Base-by-base conservation (phyloP, 805 yeast species). In the Nakazawaea siamensis region DNA sequence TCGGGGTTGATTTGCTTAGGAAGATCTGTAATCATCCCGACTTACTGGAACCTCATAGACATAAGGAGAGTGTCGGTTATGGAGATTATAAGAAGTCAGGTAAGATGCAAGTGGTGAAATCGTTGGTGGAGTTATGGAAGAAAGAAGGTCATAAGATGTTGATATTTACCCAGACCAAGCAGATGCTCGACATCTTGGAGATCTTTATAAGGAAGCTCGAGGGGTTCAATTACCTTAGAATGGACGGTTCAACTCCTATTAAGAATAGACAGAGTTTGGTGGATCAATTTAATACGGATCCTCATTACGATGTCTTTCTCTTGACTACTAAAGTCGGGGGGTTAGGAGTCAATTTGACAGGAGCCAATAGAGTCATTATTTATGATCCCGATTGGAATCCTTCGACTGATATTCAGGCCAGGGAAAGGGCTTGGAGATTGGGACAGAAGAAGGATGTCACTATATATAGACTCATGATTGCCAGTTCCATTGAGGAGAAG, bases 351-450 rank as follows among this genome's bases (percentile, higher is more conserved):
- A 90, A 90, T 54, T 55, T 90, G 30, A 90, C 96, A 0, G 97
- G 97, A 3, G 97, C 98, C 0, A 87, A 87, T 45, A 62, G 97
- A 29, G 96, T 90, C 10, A 85, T 90, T 16, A 90, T 90, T 12
- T 90, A 72, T 52, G 98, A 90, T 50, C 98, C 98, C 0, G 97
- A 92, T 57, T 90, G 98, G 98, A 90, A 90, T 50, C 98, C 98
- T 1, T 86, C 96, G 1, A 92, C 97, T 0, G 98, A 90, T 60
- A 69, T 88, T 40, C 98, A 90, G 57, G 98, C 98, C 0, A 66
- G 97, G 40, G 98, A 90, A 54, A 61, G 98, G 32, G 97, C 97
- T 0, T 92, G 97, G 97, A 66, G 98, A 44, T 66, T 90, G 43
- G 98, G 98, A 1, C 98, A 90, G 55, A 88, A 82, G 52, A 76